phyloP scores from a whole-genome alignment of 2,329 filamentous ascomycete genomes.

The Paraphoma sp. region DNA sequence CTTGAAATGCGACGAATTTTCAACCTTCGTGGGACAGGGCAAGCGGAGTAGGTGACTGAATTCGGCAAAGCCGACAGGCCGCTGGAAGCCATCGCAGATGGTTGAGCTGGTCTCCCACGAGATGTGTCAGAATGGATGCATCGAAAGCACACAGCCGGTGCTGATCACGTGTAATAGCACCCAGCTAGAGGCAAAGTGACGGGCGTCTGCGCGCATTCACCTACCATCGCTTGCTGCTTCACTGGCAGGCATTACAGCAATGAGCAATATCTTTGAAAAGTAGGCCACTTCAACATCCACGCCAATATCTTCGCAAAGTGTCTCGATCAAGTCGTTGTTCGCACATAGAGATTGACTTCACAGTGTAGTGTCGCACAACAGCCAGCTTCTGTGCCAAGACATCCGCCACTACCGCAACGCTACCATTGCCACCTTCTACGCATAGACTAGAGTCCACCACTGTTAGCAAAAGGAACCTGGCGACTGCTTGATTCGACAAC shows the following conservation, averaged over 20 bases:
- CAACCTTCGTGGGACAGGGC: conserved; percentile 13
- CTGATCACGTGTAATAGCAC: too few relatives aligned
- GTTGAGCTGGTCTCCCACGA: conserved; percentile 7
- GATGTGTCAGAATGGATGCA: conserved; percentile 13
- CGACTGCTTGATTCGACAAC: conserved; percentile 16
- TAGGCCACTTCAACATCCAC: too few relatives aligned
- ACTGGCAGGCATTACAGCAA: too few relatives aligned
- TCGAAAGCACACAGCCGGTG: not conserved
- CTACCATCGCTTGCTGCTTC: too few relatives aligned
- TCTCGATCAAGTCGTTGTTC: too few relatives aligned
- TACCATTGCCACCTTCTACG: conserved; percentile 7
- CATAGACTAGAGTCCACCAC: conserved; percentile 1
- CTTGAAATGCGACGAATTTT: conserved; percentile 26
- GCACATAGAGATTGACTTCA: too few relatives aligned
- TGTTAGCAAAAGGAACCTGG: not conserved
- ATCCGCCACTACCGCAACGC: conserved; percentile 8
- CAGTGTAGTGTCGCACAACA: not conserved
- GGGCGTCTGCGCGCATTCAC: too few relatives aligned
- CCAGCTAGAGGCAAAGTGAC: too few relatives aligned
- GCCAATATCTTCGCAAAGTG: too few relatives aligned
- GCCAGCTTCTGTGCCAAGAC: conserved; percentile 25
- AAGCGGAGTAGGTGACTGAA: conserved; percentile 16
- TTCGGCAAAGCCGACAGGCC: conserved; percentile 17
- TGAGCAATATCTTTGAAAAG: too few relatives aligned
- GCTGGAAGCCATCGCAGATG: conserved; percentile 1